These are phyloP conservation scores for Saturnispora sekii DNA, from an alignment of 805 yeast species.

Conservation along the genomic window DNA sequence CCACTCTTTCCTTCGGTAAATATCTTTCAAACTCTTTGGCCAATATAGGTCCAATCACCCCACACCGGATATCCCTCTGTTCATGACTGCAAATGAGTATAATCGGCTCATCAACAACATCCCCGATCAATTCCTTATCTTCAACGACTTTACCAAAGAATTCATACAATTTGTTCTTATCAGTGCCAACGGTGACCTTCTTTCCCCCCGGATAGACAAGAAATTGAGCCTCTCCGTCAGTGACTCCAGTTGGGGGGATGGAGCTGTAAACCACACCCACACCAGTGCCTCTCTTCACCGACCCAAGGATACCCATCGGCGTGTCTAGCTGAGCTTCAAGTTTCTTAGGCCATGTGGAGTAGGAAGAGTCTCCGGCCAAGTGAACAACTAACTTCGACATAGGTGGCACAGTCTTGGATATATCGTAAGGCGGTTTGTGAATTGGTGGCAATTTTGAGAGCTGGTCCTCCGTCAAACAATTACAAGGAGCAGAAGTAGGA, in stretches of 20 bases:
- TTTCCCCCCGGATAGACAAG: constrained; percentile 10
- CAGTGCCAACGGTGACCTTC: neutral
- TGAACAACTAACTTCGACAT: constrained; percentile 51
- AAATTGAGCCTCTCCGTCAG: constrained; percentile 1
- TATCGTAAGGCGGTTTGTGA: constrained; percentile 17
- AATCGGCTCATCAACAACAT: neutral
- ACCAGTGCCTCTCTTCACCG: constrained; percentile 12
- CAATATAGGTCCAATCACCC: constrained; percentile 51
- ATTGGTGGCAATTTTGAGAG: neutral
- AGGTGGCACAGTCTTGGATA: constrained; percentile 39
- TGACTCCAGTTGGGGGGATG: neutral
- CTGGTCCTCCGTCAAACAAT: constrained; percentile 33
- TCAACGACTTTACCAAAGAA: constrained; percentile 5
- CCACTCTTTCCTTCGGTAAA: constrained; percentile 26
- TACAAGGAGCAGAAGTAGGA: constrained; percentile 3
- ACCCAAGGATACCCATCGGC: constrained; percentile 22
- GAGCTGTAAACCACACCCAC: constrained; percentile 7
- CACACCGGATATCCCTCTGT: constrained; percentile 58
- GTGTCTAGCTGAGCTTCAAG: constrained; percentile 41
- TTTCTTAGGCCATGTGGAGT: constrained; percentile 37
- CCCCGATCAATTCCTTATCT: neutral
- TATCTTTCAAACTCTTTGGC: constrained; percentile 39
- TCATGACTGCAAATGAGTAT: constrained; percentile 59
- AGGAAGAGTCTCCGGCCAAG: constrained; percentile 33
- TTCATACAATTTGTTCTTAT: neutral